These are phyloP conservation scores for Cordia subcordata DNA, from an alignment of 257 asterid species.

Conservation along the genomic window DNA sequence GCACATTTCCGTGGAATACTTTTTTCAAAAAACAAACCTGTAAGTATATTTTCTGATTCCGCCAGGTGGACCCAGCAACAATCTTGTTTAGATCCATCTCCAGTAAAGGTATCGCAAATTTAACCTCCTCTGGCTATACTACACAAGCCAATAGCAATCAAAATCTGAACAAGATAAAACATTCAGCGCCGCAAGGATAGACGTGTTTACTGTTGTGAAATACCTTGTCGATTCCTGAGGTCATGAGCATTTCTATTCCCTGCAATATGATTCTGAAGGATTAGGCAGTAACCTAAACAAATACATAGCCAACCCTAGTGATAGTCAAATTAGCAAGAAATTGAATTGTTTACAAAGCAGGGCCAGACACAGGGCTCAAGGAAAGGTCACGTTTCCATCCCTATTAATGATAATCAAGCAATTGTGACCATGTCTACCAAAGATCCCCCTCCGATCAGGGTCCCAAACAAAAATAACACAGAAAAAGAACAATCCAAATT, in stretches of 20 bases:
- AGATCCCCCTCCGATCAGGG: too few species aligned
- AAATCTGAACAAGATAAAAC: background rate
- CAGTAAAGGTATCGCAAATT: constrained; percentile 78
- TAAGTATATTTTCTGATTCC: constrained; percentile 70
- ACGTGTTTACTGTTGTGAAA: background rate
- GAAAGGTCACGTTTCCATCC: too few species aligned
- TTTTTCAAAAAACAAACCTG: constrained; percentile 51
- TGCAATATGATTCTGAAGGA: constrained; percentile 34
- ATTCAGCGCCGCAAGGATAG: background rate
- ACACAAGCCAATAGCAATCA: constrained; percentile 31
- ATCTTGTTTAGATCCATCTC: constrained; percentile 77
- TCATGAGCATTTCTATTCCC: constrained; percentile 82
- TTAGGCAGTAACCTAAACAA: background rate
- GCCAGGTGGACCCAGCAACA: constrained; percentile 80
- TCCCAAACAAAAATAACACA: too few species aligned
- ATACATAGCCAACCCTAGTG: background rate
- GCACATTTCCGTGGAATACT: background rate
- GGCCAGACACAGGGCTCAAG: too few species aligned
- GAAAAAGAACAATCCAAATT: too few species aligned
- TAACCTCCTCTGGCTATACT: constrained; percentile 87
- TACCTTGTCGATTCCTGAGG: constrained; percentile 72
- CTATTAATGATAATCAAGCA: too few species aligned
- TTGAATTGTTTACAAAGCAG: background rate
- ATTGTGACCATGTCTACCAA: too few species aligned
- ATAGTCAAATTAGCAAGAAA: background rate